A percentile compares a stretch with the other conserved stretches of the same genome.
Conservation (phyloP, 2,329 filamentous ascomycete species). For the Davidsoniella virescens region DNA sequence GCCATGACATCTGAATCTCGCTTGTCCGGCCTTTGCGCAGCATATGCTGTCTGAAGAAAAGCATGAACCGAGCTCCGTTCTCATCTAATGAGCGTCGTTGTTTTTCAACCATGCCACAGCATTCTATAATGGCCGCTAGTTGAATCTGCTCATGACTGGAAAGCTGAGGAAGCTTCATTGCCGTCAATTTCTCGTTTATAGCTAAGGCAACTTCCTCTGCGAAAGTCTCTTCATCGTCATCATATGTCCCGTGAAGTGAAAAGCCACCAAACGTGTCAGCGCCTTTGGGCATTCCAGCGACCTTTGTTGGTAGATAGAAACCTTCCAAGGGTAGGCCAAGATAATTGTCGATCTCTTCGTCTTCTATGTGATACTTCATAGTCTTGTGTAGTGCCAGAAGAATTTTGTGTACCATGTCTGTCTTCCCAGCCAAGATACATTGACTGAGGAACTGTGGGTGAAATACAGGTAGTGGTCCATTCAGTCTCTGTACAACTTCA, state of each 20-base stretch:
- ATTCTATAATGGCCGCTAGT: slow-evolving; percentile 70
- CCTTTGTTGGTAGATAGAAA: slow-evolving; percentile 28
- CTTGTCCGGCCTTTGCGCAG: slow-evolving; percentile 49
- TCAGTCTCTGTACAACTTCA: slow-evolving; percentile 65
- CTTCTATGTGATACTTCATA: slow-evolving; percentile 69
- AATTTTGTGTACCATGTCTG: slow-evolving; percentile 51
- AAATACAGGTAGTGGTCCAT: slow-evolving; percentile 75
- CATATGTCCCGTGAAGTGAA: background rate
- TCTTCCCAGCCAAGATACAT: slow-evolving; percentile 69
- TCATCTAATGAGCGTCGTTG: slow-evolving; percentile 81
- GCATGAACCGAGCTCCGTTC: slow-evolving; percentile 72
- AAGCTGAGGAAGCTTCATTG: slow-evolving; percentile 59
- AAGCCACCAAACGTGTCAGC: slow-evolving; percentile 8
- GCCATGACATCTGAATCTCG: slow-evolving; percentile 52
- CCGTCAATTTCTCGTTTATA: slow-evolving; percentile 63
- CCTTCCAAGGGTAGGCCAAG: slow-evolving; percentile 47
- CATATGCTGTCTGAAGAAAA: slow-evolving; percentile 72
- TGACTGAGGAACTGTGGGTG: slow-evolving; percentile 84
- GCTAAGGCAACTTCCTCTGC: slow-evolving; percentile 52
- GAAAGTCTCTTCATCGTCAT: slow-evolving; percentile 36
- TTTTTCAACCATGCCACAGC: slow-evolving; percentile 66
- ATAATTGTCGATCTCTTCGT: slow-evolving; percentile 65
- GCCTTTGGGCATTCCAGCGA: background rate
- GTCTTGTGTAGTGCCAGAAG: slow-evolving; percentile 56
- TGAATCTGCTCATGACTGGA: slow-evolving; percentile 78